phyloP scores from a whole-genome alignment of 2,329 filamentous ascomycete species.

The Fusarium sp. region DNA sequence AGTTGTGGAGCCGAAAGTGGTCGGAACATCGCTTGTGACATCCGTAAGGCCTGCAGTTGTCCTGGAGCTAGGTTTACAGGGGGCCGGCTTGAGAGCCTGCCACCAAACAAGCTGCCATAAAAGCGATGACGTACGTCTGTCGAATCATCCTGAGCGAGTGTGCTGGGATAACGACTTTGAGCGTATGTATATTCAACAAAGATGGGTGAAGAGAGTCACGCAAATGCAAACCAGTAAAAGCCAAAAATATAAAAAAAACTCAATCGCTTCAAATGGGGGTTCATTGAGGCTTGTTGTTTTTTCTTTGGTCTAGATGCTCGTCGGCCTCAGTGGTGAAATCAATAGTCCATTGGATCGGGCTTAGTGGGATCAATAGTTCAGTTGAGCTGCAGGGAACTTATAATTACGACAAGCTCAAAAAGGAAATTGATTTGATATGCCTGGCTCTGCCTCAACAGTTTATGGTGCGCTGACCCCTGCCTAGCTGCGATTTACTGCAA shows the following conservation, averaged over 20 bases:
- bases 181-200: accelerated
- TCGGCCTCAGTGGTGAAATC: background rate
- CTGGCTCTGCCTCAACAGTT: background rate
- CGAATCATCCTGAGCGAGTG: background rate
- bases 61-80: background rate
- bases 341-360: background rate
- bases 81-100: background rate
- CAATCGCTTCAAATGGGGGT: background rate
- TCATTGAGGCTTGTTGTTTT: background rate
- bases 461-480: background rate
- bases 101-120: background rate
- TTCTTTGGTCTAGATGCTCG: background rate
- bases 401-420: background rate
- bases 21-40: background rate
- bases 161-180: background rate
- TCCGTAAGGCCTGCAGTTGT: too few relatives aligned
- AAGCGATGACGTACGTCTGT: background rate
- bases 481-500: background rate
- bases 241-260: background rate
- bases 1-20: background rate
- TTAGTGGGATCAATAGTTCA: background rate
- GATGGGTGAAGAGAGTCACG: background rate
- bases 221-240: too few relatives aligned
- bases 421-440: background rate
- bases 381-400: background rate